These are phyloP conservation scores for Nymphaea thermarum DNA, from an alignment of 164 flowering plant species.

Conservation along the genomic window DNA sequence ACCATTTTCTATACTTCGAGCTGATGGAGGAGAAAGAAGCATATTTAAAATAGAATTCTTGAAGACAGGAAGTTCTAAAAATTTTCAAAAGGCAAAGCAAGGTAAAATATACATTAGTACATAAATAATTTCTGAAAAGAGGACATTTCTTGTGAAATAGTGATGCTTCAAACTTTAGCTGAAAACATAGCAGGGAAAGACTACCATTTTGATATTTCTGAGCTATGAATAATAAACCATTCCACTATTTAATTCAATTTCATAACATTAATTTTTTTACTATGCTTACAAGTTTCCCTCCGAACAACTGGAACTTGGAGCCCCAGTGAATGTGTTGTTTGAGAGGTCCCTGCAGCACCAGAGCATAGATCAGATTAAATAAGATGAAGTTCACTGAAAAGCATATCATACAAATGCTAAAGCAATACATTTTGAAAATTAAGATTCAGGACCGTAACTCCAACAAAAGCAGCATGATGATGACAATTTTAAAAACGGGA, in stretches of 20 bases:
- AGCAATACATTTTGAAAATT: too few species aligned
- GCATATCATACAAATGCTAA: too few species aligned
- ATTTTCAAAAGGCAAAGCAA: background rate
- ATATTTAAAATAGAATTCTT: background rate
- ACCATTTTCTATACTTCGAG: background rate
- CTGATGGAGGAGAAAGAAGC: background rate
- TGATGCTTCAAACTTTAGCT: background rate
- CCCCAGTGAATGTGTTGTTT: slow-evolving; percentile 1
- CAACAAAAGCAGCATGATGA: too few species aligned
- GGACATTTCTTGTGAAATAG: background rate
- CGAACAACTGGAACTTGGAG: background rate
- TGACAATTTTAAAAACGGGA: too few species aligned
- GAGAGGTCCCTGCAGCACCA: slow-evolving; percentile 1
- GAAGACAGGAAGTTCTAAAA: background rate
- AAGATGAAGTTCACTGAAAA: too few species aligned
- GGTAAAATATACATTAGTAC: background rate
- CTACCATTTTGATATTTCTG: background rate
- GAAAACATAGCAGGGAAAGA: background rate
- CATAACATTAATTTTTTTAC: too few species aligned
- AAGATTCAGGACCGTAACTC: too few species aligned
- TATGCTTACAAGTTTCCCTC: background rate
- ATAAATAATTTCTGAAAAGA: background rate
- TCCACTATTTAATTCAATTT: too few species aligned
- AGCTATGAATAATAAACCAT: too few species aligned
- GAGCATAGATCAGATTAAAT: too few species aligned